A percentile compares a stretch with the other conserved stretches of the same genome.
Evolutionary conservation across 108 stramenopile species (phyloP).

Genomic region (Nitzschia sp.): DNA sequence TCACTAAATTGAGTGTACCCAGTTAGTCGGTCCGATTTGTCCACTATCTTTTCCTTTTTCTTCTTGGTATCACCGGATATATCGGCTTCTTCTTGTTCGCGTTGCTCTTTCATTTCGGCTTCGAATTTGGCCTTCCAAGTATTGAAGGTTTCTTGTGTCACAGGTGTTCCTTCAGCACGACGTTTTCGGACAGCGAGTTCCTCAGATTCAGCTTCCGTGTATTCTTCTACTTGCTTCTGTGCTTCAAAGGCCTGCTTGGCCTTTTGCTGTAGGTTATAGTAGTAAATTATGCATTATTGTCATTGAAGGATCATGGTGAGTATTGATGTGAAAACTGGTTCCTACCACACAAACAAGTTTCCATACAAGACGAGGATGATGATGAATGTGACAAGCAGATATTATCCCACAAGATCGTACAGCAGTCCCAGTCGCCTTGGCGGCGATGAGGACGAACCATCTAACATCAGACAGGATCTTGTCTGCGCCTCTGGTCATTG

Average conservation of each 20-base stretch:
- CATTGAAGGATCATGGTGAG: too few species aligned
- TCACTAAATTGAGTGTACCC: constrained; percentile 76
- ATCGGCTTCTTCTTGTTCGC: constrained; percentile 43
- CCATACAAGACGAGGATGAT: too few species aligned
- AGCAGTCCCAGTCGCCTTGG: constrained; percentile 58
- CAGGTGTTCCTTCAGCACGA: constrained; percentile 84
- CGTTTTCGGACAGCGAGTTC: constrained; percentile 80
- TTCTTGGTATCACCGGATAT: constrained; percentile 29
- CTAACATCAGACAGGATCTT: constrained; percentile 71
- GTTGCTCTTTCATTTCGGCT: constrained; percentile 60
- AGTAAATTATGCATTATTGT: constrained; percentile 1
- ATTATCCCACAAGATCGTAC: constrained; percentile 70
- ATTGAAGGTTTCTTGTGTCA: constrained; percentile 66
- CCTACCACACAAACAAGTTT: too few species aligned
- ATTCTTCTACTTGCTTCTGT: constrained; percentile 71
- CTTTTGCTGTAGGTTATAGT: constrained; percentile 45
- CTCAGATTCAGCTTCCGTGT: constrained; percentile 81
- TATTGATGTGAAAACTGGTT: too few species aligned
- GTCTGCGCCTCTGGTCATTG: constrained; percentile 37
- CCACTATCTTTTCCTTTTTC: constrained; percentile 39
- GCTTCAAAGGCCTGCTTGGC: constrained; percentile 72
- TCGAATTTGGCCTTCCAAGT: constrained; percentile 73
- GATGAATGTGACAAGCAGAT: constrained; percentile 54
- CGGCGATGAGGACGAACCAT: constrained; percentile 49
- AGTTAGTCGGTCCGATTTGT: constrained; percentile 63